These are phyloP conservation scores for Candida sp. DNA, from an alignment of 1,139 yeast species.

Conservation along the genomic window DNA sequence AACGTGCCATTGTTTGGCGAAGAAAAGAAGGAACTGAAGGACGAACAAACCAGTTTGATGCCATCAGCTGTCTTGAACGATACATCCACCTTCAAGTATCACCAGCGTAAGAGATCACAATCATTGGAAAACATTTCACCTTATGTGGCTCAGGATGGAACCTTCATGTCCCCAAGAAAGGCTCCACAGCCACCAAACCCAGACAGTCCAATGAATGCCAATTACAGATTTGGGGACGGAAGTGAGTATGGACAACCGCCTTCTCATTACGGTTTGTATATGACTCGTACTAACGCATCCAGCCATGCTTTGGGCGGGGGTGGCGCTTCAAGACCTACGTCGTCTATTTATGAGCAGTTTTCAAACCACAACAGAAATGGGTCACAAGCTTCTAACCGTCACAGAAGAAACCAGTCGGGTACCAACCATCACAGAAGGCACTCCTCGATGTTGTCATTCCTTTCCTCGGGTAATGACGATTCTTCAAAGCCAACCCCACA, in stretches of 20 bases:
- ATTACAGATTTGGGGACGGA: constrained; percentile 30
- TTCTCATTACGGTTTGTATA: constrained; percentile 19
- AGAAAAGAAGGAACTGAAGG: constrained; percentile 1
- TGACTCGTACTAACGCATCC: constrained; percentile 31
- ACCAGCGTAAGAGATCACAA: constrained; percentile 27
- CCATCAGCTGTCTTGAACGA: constrained; percentile 17
- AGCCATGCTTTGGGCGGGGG: constrained; percentile 17
- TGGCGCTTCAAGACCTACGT: constrained; percentile 37
- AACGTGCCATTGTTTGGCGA: constrained; percentile 8
- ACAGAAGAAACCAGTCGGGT: constrained; percentile 29
- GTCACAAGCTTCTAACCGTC: constrained; percentile 22
- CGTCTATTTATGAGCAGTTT: constrained; percentile 47
- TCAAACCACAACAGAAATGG: constrained; percentile 31
- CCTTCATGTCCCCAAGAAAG: constrained; percentile 59
- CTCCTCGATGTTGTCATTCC: constrained; percentile 50
- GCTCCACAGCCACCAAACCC: constrained; percentile 45
- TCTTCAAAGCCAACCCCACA: constrained; percentile 4
- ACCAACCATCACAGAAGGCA: constrained; percentile 39
- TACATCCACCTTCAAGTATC: constrained; percentile 3
- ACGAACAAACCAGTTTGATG: constrained; percentile 13
- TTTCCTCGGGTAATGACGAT: constrained; percentile 28
- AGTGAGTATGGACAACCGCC: constrained; percentile 14
- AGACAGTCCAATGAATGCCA: constrained; percentile 24
- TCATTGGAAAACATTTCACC: constrained; percentile 51
- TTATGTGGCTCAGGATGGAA: constrained; percentile 6